Evolutionary conservation across 2,329 filamentous ascomycete genomes (phyloP).

Genomic region (Cytospora leucostoma): DNA sequence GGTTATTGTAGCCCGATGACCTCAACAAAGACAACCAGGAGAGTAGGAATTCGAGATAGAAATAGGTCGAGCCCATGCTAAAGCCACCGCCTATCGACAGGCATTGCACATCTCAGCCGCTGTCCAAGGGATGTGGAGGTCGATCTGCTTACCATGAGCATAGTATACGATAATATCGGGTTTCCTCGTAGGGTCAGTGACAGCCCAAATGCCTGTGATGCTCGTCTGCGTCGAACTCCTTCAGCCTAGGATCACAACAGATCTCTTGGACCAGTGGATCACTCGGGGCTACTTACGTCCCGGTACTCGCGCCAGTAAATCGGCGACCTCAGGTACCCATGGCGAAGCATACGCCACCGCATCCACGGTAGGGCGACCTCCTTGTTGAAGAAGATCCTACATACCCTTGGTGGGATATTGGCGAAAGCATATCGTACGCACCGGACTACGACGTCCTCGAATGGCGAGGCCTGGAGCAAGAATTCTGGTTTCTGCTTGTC

Average conservation of each 20-base stretch:
- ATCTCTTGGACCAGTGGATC: not conserved
- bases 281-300: conserved; percentile 43
- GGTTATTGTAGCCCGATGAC: conserved; percentile 68
- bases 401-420: conserved; percentile 67
- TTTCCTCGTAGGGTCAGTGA: conserved; percentile 56
- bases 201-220: conserved; percentile 71
- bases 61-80: conserved; percentile 77
- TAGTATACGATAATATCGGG: conserved; percentile 84
- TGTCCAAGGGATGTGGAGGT: too few relatives aligned
- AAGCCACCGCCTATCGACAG: conserved; percentile 69
- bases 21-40: conserved; percentile 69
- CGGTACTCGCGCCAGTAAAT: conserved; percentile 62
- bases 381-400: conserved; percentile 77
- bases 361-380: conserved; percentile 72
- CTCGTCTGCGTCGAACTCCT: conserved; percentile 39
- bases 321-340: conserved; percentile 65
- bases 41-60: conserved; percentile 82
- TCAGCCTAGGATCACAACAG: not conserved
- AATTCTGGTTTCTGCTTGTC: conserved; percentile 57
- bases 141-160: conserved; percentile 62
- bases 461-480: conserved; percentile 67
- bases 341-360: conserved; percentile 72
- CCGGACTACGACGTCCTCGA: conserved; percentile 76
- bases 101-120: not conserved
- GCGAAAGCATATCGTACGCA: conserved; percentile 79